Conservation (phyloP, 176 grass and related monocot species). For the Melocanna baccifera region DNA sequence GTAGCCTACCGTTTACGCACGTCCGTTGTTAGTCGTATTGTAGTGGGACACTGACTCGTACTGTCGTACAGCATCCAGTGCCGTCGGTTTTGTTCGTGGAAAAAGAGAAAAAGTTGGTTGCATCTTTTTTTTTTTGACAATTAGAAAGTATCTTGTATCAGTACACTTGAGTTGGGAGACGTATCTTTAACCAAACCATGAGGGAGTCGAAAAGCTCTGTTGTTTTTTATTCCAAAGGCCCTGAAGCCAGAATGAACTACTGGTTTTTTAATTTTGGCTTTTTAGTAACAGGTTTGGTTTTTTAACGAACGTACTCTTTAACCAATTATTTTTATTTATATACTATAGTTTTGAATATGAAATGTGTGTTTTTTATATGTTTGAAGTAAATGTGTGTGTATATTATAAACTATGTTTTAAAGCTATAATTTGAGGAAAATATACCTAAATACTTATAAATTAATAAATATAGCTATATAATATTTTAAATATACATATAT, state of each 20-base stretch:
- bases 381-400: too few species aligned
- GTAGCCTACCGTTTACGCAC: neutral
- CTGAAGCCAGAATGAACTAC: accelerated
- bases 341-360: too few species aligned
- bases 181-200: neutral
- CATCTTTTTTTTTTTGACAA: neutral
- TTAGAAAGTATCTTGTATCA: neutral
- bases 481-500: too few species aligned
- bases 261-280: accelerated
- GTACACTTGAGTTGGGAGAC: neutral
- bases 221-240: neutral
- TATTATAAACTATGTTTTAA: too few species aligned
- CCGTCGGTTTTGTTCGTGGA: conserved; percentile 2
- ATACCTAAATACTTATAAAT: too few species aligned
- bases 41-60: neutral
- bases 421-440: too few species aligned
- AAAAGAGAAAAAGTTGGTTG: conserved; percentile 16
- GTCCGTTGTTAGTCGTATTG: neutral
- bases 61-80: neutral
- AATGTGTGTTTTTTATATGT: too few species aligned
- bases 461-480: too few species aligned
- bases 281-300: too few species aligned
- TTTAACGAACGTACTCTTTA: too few species aligned
- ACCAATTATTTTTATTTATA: too few species aligned
- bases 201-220: neutral